phyloP scores from a whole-genome alignment of 2,329 filamentous ascomycete genomes.

The Claviceps sp. region DNA sequence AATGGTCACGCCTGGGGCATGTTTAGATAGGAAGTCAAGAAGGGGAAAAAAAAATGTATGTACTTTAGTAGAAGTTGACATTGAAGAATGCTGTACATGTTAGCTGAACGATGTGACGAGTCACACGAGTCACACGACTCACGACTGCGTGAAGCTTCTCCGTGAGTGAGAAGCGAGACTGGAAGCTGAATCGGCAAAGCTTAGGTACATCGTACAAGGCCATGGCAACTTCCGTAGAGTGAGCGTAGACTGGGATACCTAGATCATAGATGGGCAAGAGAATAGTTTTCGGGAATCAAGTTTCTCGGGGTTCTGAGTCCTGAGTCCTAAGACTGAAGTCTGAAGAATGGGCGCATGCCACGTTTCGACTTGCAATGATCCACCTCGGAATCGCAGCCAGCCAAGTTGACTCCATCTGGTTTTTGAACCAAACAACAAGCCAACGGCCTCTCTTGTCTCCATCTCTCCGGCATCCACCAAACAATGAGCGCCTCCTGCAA shows the following conservation, averaged over 20 bases:
- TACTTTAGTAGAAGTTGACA: slow-evolving; percentile 30
- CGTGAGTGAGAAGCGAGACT: too few species aligned
- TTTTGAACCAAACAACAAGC: too few species aligned
- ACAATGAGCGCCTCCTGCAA: background rate
- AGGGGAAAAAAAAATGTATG: slow-evolving; percentile 21
- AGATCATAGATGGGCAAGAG: too few species aligned
- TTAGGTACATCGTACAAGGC: too few species aligned
- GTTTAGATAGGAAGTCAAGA: slow-evolving; percentile 16
- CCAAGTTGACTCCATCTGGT: background rate
- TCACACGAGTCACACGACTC: background rate
- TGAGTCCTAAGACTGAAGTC: too few species aligned
- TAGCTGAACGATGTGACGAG: background rate
- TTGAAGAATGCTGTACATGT: slow-evolving; percentile 3
- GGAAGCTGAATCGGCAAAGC: too few species aligned
- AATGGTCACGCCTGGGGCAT: slow-evolving; percentile 7
- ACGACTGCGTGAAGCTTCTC: too few species aligned
- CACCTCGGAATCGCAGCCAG: background rate
- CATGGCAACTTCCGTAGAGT: too few species aligned
- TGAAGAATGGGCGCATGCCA: background rate
- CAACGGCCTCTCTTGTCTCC: background rate
- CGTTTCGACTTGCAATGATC: background rate
- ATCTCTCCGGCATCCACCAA: background rate
- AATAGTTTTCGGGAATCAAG: too few species aligned
- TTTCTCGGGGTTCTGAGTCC: too few species aligned
- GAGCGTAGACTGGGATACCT: too few species aligned